phyloP scores from a whole-genome alignment of 148 eudicot species.

The Selenicereus undatus region DNA sequence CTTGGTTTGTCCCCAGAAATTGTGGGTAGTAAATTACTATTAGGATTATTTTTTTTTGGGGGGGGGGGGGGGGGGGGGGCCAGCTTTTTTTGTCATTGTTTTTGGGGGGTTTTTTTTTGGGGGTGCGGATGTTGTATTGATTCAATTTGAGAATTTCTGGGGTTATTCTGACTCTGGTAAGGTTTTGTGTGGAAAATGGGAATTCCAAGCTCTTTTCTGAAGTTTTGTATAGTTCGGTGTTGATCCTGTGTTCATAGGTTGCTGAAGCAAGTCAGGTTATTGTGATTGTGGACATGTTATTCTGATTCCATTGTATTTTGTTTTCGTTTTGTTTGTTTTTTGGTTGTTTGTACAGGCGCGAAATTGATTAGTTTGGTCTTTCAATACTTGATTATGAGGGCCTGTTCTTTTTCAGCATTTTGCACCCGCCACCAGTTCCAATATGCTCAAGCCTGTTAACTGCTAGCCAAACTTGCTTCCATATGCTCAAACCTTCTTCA shows the following conservation, averaged over 20 bases:
- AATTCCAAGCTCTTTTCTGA: not conserved
- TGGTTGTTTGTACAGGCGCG: not conserved
- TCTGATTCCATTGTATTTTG: not conserved
- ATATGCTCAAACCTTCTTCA: no score
- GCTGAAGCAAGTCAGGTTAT: not conserved
- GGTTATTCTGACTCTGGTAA: no score
- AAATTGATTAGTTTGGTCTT: not conserved
- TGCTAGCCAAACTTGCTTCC: no score
- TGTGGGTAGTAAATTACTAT: not conserved
- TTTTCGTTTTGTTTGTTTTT: not conserved
- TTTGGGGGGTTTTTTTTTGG: not conserved
- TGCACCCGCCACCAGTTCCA: no score
- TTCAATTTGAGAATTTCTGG: not conserved
- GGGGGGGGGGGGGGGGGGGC: not conserved
- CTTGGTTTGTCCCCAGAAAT: not conserved
- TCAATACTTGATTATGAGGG: not conserved
- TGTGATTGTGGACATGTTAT: not conserved
- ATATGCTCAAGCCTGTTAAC: no score
- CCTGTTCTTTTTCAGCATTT: no score
- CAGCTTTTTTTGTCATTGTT: not conserved
- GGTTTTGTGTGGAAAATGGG: not conserved
- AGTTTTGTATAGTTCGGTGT: not conserved
- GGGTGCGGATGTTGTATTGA: not conserved
- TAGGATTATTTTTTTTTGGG: no score
- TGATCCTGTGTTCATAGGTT: not conserved